Base-by-base conservation (phyloP, 2,329 filamentous ascomycete genomes). In the Aspergillus neoniger region DNA sequence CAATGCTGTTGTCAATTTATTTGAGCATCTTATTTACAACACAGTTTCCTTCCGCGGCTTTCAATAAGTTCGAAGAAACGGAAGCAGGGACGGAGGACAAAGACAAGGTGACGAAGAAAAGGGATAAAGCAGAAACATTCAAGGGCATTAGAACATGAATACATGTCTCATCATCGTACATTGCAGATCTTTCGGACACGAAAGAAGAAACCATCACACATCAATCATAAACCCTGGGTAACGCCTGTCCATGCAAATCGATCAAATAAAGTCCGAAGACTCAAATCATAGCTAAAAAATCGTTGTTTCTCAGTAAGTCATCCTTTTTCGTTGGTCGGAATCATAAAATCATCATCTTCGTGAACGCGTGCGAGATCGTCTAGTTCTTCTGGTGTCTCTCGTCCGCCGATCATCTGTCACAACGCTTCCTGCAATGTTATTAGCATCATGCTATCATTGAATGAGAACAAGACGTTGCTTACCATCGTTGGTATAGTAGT, bases 401-500 rank as follows among this genome's bases (percentile, higher is more conserved):
- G 65, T 67, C n/a, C 61, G 60, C 62, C 66, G 68, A 69, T 44
- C 67, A 64, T 68, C 72, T 65, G 79, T 79, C 62, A 78, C 80
- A 67, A 74, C 73, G 68, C 73, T 79, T 66, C 78, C 79, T 81
- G 65, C 53, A 58, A 65, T 41, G 44, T n/a, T 60, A 59, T 63
- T 60, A 61, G 55, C 38, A 61, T 41, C 12, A 50, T 58, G 12
- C 49, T 39, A 32, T 47, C 49, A 2, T 19, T 15, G 19, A 5
- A 19, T 23, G 47, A 21, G 38, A 32, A 32, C 30, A 36, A 36
- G 32, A 36, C 5, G 12, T 2, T 14, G 73, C 74, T 70, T 70
- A 79, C 77, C 80, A 64, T 71, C 69, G 66, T 76, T 79, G 41
- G 77, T 79, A 59, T 74, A 75, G 62, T 76, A 76, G 55, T 75